Conservation (phyloP, 768 basidiomycete genomes). For the Crucibulum laeve region DNA sequence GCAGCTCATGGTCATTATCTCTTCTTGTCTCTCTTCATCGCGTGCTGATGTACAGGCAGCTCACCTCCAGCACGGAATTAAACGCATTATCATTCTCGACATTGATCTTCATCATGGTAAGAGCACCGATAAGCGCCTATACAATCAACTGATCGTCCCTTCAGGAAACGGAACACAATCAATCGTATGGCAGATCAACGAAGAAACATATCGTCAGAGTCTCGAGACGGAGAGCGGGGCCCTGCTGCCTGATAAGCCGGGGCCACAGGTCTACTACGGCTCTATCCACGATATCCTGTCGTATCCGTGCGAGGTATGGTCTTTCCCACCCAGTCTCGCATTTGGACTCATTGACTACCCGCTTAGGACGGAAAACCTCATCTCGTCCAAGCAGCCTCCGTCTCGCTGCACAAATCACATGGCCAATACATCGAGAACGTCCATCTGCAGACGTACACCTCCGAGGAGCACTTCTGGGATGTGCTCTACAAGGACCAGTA, state of each 20-base stretch:
- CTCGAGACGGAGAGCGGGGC: conserved; percentile 49
- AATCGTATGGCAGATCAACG: conserved; percentile 88
- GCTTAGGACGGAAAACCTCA: conserved; percentile 73
- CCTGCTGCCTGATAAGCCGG: conserved; percentile 26
- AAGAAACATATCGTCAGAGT: conserved; percentile 70
- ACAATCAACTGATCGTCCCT: not conserved
- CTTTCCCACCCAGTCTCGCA: not conserved
- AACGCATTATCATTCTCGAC: conserved; percentile 82
- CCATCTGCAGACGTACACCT: conserved; percentile 70
- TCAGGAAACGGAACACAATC: conserved; percentile 93
- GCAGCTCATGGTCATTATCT: conserved; percentile 76
- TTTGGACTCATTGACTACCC: not conserved
- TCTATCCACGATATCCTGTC: conserved; percentile 93
- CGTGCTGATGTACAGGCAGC: conserved; percentile 39
- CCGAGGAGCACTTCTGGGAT: conserved; percentile 73
- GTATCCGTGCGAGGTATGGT: conserved; percentile 81
- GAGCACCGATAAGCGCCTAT: conserved; percentile 3
- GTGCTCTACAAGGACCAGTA: conserved; percentile 68
- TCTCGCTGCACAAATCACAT: conserved; percentile 71
- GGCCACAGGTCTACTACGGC: conserved; percentile 77
- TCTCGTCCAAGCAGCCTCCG: conserved; percentile 84
- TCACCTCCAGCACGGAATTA: conserved; percentile 72
- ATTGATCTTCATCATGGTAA: conserved; percentile 89
- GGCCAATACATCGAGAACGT: conserved; percentile 88
- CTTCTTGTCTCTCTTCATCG: not conserved